Evolutionary conservation across 257 asterid genomes (phyloP), one percentile per base, ranked within the genome.

Genomic region (Gentiana macrophylla): DNA sequence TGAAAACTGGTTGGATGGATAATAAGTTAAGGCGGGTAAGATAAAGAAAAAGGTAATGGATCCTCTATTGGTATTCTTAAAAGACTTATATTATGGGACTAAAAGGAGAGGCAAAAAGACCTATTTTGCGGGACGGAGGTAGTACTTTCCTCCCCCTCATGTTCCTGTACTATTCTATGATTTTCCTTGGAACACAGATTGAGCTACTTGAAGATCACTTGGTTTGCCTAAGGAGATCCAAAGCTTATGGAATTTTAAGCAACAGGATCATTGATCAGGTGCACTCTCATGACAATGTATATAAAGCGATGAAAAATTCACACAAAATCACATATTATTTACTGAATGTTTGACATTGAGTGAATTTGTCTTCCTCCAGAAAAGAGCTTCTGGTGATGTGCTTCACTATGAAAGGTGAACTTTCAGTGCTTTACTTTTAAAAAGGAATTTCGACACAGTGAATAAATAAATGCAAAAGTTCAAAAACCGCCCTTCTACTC

Each of bases 201-300:
- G 91, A 82, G 70, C 64, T 59, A 63, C 69, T 86, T 62, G 87
- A 82, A 69, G 86, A 77, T 67, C 32, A 62, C 49, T 71, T 86
- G 72, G 65, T 53, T 65, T 73, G 65, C 74, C 74, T 63, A 83
- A 79, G 74, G 75, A 82, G 77, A 75, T 72, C 78, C 63, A 79
- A 86, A 64, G 74, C 59, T 52, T 90, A 77, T 64, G 83, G 77
- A 66, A 61, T 75, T 74, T 71, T 90, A 53, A 63, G 62, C 68
- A 56, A 50, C 64, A 82, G 68, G 72, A 72, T 75, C 69, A 64
- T 72, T 56, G 49, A 72, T 51, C 82, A 86, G 98, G 96, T 86
- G 50, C 69, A 76, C 63, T 68, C 65, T 70, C 49, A 63, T 43
- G 45, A 52, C 64, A 46, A 38, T 58, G 32, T 32, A 59, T 47